Evolutionary conservation across 208 protist genomes (phyloP).

Genomic region (Trypanosoma theileri): DNA sequence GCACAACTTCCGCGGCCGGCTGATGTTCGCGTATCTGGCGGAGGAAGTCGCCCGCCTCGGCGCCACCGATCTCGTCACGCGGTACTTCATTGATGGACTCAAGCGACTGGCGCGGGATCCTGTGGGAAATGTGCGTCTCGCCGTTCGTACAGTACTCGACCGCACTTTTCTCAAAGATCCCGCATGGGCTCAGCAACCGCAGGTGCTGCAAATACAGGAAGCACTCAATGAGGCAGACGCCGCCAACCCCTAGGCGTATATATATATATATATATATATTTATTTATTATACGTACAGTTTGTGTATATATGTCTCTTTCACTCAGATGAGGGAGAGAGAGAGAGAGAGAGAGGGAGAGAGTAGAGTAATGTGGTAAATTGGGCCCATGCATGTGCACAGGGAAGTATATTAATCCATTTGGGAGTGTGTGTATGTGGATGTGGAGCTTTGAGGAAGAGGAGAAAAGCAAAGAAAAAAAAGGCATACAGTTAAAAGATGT

Average conservation of each 20-base stretch:
- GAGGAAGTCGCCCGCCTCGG: conserved; percentile 73
- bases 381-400: background rate
- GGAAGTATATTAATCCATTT: background rate
- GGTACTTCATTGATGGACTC: conserved; percentile 56
- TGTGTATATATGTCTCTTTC: background rate
- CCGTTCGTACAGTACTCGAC: conserved; percentile 63
- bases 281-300: no score
- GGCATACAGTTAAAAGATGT: background rate
- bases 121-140: conserved; percentile 90
- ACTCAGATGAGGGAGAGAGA: background rate
- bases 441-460: no score
- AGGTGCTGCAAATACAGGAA: conserved; percentile 45
- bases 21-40: conserved; percentile 90
- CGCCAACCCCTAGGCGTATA: background rate
- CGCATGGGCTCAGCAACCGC: conserved; percentile 47
- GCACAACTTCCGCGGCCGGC: conserved; percentile 77
- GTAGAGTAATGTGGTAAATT: background rate
- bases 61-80: conserved; percentile 51
- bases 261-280: conserved; percentile 3
- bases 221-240: conserved; percentile 30
- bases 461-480: background rate
- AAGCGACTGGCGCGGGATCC: conserved; percentile 62
- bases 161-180: conserved; percentile 44
- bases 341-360: background rate
- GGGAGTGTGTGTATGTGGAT: background rate